These are phyloP conservation scores for Arthrobotrys pseudoclavata DNA, from an alignment of 2,329 filamentous ascomycete genomes.

Conservation along the genomic window DNA sequence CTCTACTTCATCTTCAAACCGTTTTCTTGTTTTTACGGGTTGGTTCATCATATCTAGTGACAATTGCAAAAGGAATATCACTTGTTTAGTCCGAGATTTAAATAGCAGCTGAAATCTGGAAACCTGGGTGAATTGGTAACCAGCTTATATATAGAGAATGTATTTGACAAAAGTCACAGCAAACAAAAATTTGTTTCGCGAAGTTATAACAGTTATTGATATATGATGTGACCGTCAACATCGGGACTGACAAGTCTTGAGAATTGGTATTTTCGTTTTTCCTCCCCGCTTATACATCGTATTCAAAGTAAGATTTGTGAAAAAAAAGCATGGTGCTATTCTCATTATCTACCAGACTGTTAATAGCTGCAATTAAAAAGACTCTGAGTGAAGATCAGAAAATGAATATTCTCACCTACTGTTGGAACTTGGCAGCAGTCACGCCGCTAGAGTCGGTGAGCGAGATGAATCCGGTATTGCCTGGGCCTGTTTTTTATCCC, in stretches of 20 bases:
- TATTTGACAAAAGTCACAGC: not conserved
- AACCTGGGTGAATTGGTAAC: slow-evolving; percentile 1
- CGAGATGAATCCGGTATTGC: not conserved
- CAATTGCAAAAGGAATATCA: not conserved
- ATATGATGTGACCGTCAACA: not conserved
- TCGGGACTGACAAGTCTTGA: not conserved
- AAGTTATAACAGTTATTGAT: not conserved
- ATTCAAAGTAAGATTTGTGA: not conserved
- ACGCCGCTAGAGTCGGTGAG: not conserved
- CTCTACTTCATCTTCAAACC: not conserved
- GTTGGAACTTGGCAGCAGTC: not conserved
- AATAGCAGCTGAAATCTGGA: too few species aligned
- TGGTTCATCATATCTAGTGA: not conserved
- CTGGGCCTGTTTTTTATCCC: not conserved
- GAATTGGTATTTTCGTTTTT: not conserved
- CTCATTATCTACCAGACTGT: not conserved
- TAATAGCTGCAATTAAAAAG: not conserved
- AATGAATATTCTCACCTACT: not conserved
- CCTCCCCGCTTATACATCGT: not conserved
- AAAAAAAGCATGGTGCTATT: not conserved
- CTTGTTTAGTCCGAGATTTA: not conserved
- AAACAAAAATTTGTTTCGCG: not conserved
- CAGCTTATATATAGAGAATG: not conserved
- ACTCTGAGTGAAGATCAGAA: not conserved
- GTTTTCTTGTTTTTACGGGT: not conserved